A percentile compares a stretch with the other conserved stretches of the same genome.
These are phyloP conservation scores for Huntiella savannae DNA, from an alignment of 2,329 filamentous ascomycete genomes.

Conservation along the genomic window DNA sequence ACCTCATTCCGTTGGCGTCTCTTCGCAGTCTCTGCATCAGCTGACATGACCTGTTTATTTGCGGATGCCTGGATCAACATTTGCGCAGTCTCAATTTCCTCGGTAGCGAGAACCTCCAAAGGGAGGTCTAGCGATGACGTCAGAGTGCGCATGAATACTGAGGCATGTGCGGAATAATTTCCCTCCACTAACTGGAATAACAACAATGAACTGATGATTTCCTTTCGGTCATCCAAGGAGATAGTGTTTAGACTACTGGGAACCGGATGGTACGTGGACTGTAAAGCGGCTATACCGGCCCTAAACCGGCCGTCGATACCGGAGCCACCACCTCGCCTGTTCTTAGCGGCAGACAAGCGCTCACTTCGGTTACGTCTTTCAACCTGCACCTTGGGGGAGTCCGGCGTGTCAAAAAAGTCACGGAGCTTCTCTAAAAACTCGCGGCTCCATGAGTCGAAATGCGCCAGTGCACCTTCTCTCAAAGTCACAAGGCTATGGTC, in stretches of 20 bases:
- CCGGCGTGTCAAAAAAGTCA: constrained; percentile 4
- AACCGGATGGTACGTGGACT: constrained; percentile 33
- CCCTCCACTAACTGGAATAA: constrained; percentile 53
- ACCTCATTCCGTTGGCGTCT: constrained; percentile 51
- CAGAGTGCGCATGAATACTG: constrained; percentile 47
- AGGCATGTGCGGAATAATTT: constrained; percentile 56
- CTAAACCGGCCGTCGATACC: constrained; percentile 17
- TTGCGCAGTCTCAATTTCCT: constrained; percentile 59
- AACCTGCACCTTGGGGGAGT: constrained; percentile 25
- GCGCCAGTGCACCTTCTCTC: constrained; percentile 5
- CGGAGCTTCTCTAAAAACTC: constrained; percentile 9
- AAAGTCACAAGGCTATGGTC: constrained; percentile 11
- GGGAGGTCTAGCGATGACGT: constrained; percentile 47
- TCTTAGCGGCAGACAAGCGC: constrained; percentile 16
- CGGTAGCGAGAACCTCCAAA: constrained; percentile 39
- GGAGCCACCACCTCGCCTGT: constrained; percentile 15
- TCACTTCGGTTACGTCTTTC: constrained; percentile 28
- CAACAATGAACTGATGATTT: constrained; percentile 50
- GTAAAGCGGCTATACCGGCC: constrained; percentile 26
- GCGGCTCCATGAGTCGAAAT: constrained; percentile 9
- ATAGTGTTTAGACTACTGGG: constrained; percentile 36
- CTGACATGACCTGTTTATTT: constrained; percentile 38
- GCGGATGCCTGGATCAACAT: constrained; percentile 50
- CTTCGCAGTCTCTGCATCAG: constrained; percentile 57
- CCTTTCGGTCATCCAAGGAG: constrained; percentile 35